Evolutionary conservation across 164 flowering plant species (phyloP).

Genomic region (Piper betle): DNA sequence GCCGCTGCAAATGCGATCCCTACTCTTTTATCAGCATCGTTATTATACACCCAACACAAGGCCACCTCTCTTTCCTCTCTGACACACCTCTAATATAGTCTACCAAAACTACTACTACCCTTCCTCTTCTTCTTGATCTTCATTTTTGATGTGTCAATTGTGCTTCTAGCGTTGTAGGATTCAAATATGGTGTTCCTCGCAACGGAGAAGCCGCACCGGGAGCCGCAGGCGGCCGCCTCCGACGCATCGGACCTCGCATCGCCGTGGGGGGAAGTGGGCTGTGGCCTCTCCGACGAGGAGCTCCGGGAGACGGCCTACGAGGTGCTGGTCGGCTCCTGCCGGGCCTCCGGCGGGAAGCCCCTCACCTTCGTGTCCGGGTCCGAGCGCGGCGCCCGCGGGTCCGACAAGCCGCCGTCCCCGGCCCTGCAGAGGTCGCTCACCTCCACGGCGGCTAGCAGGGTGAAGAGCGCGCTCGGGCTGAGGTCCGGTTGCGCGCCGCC

Average conservation of each 20-base stretch:
- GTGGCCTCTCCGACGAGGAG: slow-evolving; percentile 44
- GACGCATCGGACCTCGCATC: slow-evolving; percentile 30
- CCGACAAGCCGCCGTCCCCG: slow-evolving; percentile 18
- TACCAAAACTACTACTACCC: too few relatives aligned
- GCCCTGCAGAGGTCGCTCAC: slow-evolving; percentile 55
- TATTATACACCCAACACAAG: too few relatives aligned
- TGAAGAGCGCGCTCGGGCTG: slow-evolving; percentile 74
- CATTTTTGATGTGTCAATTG: too few relatives aligned
- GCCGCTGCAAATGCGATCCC: too few relatives aligned
- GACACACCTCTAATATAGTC: too few relatives aligned
- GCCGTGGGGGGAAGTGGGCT: slow-evolving; percentile 50
- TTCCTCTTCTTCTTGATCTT: too few relatives aligned
- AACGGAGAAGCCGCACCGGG: slow-evolving; percentile 51
- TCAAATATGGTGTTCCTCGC: too few relatives aligned
- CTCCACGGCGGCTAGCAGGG: slow-evolving; percentile 57
- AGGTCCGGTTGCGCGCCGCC: slow-evolving; percentile 4
- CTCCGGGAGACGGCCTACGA: slow-evolving; percentile 72
- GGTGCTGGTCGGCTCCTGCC: slow-evolving; percentile 64
- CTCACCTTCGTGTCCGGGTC: slow-evolving; percentile 35
- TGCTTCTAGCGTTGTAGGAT: too few relatives aligned
- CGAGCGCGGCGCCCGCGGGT: slow-evolving; percentile 5
- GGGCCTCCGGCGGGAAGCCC: slow-evolving; percentile 62
- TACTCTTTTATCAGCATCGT: too few relatives aligned
- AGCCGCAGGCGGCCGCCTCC: slow-evolving; percentile 8
- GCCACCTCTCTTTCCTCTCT: too few relatives aligned